Evolutionary conservation across 805 yeast species (phyloP).

Genomic region (Blastobotrys robertii): DNA sequence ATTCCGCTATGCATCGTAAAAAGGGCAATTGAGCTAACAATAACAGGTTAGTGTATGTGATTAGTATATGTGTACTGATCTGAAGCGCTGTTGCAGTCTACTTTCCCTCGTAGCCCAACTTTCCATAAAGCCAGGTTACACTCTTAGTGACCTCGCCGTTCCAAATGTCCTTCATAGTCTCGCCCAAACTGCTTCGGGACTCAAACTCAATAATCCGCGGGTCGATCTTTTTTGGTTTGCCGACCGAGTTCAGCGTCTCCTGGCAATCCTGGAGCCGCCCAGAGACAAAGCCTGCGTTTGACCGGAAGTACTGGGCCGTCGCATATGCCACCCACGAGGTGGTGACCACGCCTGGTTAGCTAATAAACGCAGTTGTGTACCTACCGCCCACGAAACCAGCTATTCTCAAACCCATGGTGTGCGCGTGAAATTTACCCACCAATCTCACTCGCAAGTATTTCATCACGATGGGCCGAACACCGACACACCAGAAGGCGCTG

Average conservation of each 20-base stretch:
- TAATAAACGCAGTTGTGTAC: constrained; percentile 25
- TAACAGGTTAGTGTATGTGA: not conserved
- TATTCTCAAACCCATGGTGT: constrained; percentile 23
- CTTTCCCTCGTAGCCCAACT: constrained; percentile 2
- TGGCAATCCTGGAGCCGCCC: constrained; percentile 39
- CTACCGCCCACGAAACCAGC: constrained; percentile 49
- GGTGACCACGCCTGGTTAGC: constrained; percentile 47
- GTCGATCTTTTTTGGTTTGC: constrained; percentile 38
- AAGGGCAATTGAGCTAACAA: too few relatives aligned
- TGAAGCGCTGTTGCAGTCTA: too few relatives aligned
- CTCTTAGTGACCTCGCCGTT: constrained; percentile 56
- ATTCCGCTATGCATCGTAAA: too few relatives aligned
- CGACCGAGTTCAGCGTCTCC: constrained; percentile 42
- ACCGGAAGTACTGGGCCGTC: constrained; percentile 46
- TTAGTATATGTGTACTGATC: too few relatives aligned
- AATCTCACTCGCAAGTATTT: not conserved
- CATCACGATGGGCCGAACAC: constrained; percentile 29
- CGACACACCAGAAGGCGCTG: constrained; percentile 45
- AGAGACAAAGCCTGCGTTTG: constrained; percentile 38
- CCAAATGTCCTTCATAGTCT: constrained; percentile 72
- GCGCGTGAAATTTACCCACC: not conserved
- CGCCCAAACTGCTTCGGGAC: constrained; percentile 38
- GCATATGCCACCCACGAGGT: constrained; percentile 49
- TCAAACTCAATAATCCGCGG: constrained; percentile 36
- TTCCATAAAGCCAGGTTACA: constrained; percentile 51